Evolutionary conservation across 1,284 basidiomycete genomes (phyloP).

Genomic region (Cryptococcus sp.): DNA sequence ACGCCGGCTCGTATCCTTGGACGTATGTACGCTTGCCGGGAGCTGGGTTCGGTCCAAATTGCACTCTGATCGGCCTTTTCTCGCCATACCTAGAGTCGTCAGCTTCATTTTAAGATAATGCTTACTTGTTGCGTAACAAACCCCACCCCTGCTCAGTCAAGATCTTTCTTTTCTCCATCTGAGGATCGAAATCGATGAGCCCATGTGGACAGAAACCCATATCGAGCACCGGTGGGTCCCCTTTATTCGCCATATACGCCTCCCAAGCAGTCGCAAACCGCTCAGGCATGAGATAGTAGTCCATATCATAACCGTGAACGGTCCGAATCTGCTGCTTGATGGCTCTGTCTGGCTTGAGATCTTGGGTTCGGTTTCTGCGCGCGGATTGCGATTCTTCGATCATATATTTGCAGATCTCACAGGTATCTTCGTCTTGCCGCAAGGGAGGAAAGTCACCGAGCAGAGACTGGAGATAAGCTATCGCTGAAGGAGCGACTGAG

Average conservation of each 20-base stretch:
- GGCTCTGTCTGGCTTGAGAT: constrained; percentile 16
- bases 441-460: constrained; percentile 32
- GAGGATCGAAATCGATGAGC: constrained; percentile 39
- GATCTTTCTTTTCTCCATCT: constrained; percentile 20
- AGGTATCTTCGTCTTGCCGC: constrained; percentile 10
- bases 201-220: constrained; percentile 42
- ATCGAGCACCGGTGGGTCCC: constrained; percentile 13
- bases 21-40: constrained; percentile 16
- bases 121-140: constrained; percentile 28
- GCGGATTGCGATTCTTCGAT: neutral
- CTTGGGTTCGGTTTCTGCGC: constrained; percentile 7
- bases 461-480: constrained; percentile 31
- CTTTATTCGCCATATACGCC: constrained; percentile 14
- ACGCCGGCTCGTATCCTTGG: neutral
- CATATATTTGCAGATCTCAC: constrained; percentile 17
- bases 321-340: constrained; percentile 15
- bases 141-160: constrained; percentile 31
- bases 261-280: constrained; percentile 29
- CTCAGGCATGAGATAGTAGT: constrained; percentile 33
- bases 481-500: constrained; percentile 18
- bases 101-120: neutral
- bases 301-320: constrained; percentile 14
- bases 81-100: constrained; percentile 24
- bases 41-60: constrained; percentile 9
- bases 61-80: constrained; percentile 21